Conservation (phyloP, 208 protist species). For the Acanthamoeba lenticulata region DNA sequence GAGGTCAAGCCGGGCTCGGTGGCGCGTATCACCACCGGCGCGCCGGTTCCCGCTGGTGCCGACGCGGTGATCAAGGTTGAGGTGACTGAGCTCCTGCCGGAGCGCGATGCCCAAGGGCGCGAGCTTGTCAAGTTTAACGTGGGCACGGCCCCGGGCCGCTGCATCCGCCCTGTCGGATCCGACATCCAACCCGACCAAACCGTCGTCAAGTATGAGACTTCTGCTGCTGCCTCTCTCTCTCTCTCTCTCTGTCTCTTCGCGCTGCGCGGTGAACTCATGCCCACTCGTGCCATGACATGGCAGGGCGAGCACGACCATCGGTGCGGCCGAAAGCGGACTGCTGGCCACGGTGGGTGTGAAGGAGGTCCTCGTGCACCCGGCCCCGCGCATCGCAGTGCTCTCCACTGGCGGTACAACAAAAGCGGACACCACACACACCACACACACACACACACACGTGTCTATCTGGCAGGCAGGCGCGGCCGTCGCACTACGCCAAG, state of each 20-base stretch:
- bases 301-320: slow-evolving; percentile 66
- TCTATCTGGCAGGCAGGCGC: neutral
- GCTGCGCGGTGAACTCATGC: neutral
- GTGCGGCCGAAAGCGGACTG: slow-evolving; percentile 79
- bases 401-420: slow-evolving; percentile 72
- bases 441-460: neutral
- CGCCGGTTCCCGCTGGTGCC: slow-evolving; percentile 73
- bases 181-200: slow-evolving; percentile 66
- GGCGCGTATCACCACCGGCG: slow-evolving; percentile 79
- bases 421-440: neutral
- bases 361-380: slow-evolving; percentile 37
- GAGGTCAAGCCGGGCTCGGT: neutral
- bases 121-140: slow-evolving; percentile 24
- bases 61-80: slow-evolving; percentile 79
- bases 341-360: slow-evolving; percentile 75
- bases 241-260: neutral
- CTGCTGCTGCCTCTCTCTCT: neutral
- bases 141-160: neutral
- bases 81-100: slow-evolving; percentile 62
- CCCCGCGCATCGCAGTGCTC: slow-evolving; percentile 70
- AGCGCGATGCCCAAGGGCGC: slow-evolving; percentile 5
- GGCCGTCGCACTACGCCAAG: neutral
- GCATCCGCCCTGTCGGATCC: slow-evolving; percentile 76
- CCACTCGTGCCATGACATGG: neutral
- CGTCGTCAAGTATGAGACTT: neutral